Conservation (phyloP, 225 moss, liverwort and hornwort genomes). For the Bryum argenteum region DNA sequence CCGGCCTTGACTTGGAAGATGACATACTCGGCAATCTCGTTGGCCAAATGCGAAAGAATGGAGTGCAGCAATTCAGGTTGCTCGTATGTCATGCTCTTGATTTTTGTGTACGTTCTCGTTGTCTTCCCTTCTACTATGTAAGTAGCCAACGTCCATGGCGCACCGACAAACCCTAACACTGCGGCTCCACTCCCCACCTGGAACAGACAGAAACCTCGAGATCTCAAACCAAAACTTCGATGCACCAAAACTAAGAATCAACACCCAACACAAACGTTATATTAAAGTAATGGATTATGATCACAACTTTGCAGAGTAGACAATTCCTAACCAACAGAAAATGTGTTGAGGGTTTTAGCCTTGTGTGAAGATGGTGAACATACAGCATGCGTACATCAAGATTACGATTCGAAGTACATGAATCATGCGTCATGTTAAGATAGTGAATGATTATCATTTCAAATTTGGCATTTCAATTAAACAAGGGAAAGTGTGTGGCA, state of each 20-base stretch:
- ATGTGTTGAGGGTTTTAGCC: background rate
- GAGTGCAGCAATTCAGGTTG: conserved; percentile 54
- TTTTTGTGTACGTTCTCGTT: conserved; percentile 59
- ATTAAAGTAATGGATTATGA: too few species aligned
- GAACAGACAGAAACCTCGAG: conserved; percentile 6
- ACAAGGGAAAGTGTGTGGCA: background rate
- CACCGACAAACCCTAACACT: conserved; percentile 62
- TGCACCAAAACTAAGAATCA: too few species aligned
- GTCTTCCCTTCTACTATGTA: conserved; percentile 72
- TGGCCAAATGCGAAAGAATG: conserved; percentile 58
- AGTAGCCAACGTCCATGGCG: conserved; percentile 69
- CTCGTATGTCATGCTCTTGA: conserved; percentile 67
- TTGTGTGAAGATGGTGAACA: background rate
- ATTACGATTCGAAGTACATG: too few species aligned
- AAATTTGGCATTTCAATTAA: background rate
- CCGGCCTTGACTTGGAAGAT: conserved; percentile 63
- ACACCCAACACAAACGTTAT: too few species aligned
- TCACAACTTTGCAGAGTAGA: background rate
- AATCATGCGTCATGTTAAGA: too few species aligned
- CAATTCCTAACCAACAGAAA: background rate
- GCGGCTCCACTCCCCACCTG: conserved; percentile 67
- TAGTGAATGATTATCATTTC: too few species aligned
- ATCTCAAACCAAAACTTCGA: background rate
- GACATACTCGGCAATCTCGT: conserved; percentile 63
- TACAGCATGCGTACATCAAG: background rate